These are phyloP conservation scores for Beauveria medogensis DNA, from an alignment of 2,329 filamentous ascomycete genomes.

Conservation along the genomic window DNA sequence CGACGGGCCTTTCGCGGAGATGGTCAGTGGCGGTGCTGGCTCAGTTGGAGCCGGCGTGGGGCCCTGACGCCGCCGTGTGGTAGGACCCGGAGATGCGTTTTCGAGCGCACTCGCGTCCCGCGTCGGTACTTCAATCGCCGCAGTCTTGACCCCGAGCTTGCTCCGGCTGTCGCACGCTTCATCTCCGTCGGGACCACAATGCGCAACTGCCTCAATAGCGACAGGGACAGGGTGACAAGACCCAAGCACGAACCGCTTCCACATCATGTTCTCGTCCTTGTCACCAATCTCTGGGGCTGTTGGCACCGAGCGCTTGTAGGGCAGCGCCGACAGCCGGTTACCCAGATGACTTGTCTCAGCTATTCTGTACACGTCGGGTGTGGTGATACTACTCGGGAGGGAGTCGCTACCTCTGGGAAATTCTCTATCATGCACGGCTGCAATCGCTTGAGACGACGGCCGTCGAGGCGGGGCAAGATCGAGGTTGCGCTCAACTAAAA, in stretches of 20 bases:
- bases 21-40: constrained; percentile 1
- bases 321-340: background rate
- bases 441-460: background rate
- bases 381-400: background rate
- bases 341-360: background rate
- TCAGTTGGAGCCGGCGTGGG: constrained; percentile 4
- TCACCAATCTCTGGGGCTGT: background rate
- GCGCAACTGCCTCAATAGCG: background rate
- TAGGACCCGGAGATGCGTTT: background rate
- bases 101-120: background rate
- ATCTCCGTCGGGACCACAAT: background rate
- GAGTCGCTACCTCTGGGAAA: background rate
- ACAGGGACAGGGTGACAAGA: background rate
- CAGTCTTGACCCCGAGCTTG: background rate
- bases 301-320: background rate
- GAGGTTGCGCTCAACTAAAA: background rate
- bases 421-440: background rate
- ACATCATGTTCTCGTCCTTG: constrained; percentile 3
- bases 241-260: constrained; percentile 3
- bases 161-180: background rate
- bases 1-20: constrained; percentile 1
- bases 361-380: background rate
- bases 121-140: background rate
- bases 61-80: background rate
- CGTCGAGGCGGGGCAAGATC: background rate